Evolutionary conservation across 2,329 filamentous ascomycete species (phyloP).

Genomic region (Didymella pomorum): DNA sequence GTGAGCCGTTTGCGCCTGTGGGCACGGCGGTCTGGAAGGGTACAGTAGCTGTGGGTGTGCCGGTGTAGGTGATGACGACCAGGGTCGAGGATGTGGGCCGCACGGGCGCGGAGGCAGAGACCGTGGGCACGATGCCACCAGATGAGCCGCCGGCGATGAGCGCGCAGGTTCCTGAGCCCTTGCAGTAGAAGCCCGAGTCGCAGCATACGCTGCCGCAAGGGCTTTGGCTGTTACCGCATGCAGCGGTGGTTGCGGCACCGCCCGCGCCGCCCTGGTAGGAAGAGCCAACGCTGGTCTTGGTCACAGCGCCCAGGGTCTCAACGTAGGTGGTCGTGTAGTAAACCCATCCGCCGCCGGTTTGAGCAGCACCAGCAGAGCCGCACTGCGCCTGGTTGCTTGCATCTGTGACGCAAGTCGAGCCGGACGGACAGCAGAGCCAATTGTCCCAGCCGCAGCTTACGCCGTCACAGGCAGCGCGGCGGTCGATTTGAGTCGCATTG

Average conservation of each 20-base stretch:
- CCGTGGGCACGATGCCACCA: constrained; percentile 45
- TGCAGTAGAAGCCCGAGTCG: constrained; percentile 72
- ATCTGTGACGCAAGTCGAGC: constrained; percentile 45
- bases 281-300: constrained; percentile 64
- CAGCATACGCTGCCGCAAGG: constrained; percentile 77
- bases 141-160: constrained; percentile 62
- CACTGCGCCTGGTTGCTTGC: constrained; percentile 49
- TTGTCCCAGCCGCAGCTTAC: constrained; percentile 46
- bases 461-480: constrained; percentile 28
- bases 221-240: constrained; percentile 62
- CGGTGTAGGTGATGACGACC: constrained; percentile 58
- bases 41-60: constrained; percentile 56
- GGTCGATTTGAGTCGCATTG: constrained; percentile 42
- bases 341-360: constrained; percentile 59
- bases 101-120: constrained; percentile 59
- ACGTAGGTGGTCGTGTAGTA: constrained; percentile 66
- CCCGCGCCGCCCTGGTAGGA: constrained; percentile 34
- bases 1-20: constrained; percentile 57
- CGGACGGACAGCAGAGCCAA: constrained; percentile 47
- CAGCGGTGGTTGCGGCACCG: constrained; percentile 29
- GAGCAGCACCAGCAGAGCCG: constrained; percentile 29
- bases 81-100: constrained; percentile 63
- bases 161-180: constrained; percentile 63
- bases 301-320: constrained; percentile 61
- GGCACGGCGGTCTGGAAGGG: constrained; percentile 63